phyloP scores from a whole-genome alignment of 192 early-diverging fungal species.

The Spinellus fusiger region DNA sequence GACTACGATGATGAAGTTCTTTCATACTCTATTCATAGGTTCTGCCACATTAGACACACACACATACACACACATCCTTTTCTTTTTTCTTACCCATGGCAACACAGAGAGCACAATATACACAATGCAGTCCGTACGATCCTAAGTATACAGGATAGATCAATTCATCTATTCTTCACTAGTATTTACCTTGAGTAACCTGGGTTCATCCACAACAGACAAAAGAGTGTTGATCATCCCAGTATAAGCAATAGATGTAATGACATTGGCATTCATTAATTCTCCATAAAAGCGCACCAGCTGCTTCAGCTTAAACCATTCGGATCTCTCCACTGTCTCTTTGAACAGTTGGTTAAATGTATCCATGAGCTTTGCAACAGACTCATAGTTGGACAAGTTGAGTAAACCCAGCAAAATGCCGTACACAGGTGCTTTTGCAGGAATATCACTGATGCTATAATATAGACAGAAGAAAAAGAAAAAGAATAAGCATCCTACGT shows the following conservation, averaged over 20 bases:
- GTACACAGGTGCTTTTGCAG: conserved; percentile 71
- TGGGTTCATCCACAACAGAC: conserved; percentile 46
- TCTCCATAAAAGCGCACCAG: conserved; percentile 77
- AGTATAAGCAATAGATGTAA: conserved; percentile 59
- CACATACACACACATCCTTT: not conserved
- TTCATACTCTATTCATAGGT: conserved; percentile 31
- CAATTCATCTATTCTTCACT: conserved; percentile 35
- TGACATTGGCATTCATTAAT: conserved; percentile 71
- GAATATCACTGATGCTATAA: conserved; percentile 61
- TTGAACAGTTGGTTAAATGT: conserved; percentile 49
- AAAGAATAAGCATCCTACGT: not conserved
- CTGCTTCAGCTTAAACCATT: conserved; percentile 74
- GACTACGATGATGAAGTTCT: conserved; percentile 43
- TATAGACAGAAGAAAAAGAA: not conserved
- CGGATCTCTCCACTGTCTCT: conserved; percentile 43
- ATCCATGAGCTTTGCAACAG: conserved; percentile 54
- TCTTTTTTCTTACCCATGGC: not conserved
- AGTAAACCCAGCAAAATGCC: conserved; percentile 79
- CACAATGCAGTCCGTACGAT: no score
- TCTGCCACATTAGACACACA: not conserved
- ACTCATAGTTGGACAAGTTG: conserved; percentile 39
- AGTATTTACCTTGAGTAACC: conserved; percentile 30
- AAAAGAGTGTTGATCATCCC: conserved; percentile 62
- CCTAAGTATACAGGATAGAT: not conserved
- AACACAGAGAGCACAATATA: no score